Percentiles rank a stretch among this genome's conserved stretches.
These are phyloP conservation scores for Acanthamoeba healyi DNA, from an alignment of 208 protist genomes.

Conservation along the genomic window DNA sequence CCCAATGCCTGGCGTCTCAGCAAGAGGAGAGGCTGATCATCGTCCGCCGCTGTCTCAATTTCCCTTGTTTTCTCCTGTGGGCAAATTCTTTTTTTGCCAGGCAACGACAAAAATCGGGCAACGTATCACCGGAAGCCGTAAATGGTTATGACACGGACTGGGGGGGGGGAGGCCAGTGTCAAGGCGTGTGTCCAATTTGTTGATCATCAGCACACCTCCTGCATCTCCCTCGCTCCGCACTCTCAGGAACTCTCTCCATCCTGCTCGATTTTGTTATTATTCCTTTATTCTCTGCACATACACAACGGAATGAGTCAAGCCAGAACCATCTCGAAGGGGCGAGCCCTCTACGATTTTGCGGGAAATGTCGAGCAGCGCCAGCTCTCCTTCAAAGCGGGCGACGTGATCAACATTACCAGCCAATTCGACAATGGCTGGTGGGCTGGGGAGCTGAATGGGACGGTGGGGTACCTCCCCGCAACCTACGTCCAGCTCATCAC, in stretches of 20 bases:
- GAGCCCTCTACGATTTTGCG: slow-evolving; percentile 65
- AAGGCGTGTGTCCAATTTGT: too few relatives aligned
- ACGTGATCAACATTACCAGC: slow-evolving; percentile 67
- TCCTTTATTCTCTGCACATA: not conserved
- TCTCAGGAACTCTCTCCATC: too few relatives aligned
- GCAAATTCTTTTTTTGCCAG: too few relatives aligned
- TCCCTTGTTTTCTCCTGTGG: too few relatives aligned
- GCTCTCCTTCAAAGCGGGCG: slow-evolving; percentile 72
- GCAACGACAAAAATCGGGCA: too few relatives aligned
- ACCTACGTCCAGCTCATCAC: slow-evolving; percentile 63
- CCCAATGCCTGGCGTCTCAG: slow-evolving; percentile 73
- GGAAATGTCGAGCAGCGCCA: slow-evolving; percentile 47
- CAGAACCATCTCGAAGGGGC: slow-evolving; percentile 37
- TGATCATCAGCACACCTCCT: too few relatives aligned
- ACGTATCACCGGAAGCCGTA: too few relatives aligned
- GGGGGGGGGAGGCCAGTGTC: too few relatives aligned
- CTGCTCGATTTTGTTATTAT: too few relatives aligned
- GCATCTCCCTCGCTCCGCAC: not conserved
- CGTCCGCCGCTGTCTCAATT: too few relatives aligned
- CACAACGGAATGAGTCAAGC: not conserved
- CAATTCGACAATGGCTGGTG: slow-evolving; percentile 76
- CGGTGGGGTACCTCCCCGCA: slow-evolving; percentile 54
- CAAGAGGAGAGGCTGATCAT: slow-evolving; percentile 58
- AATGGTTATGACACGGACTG: too few relatives aligned
- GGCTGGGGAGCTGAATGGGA: slow-evolving; percentile 60